A percentile compares a stretch with the other conserved stretches of the same genome.
phyloP scores from a whole-genome alignment of 2,329 filamentous ascomycete genomes.

The Penicillium sp. region DNA sequence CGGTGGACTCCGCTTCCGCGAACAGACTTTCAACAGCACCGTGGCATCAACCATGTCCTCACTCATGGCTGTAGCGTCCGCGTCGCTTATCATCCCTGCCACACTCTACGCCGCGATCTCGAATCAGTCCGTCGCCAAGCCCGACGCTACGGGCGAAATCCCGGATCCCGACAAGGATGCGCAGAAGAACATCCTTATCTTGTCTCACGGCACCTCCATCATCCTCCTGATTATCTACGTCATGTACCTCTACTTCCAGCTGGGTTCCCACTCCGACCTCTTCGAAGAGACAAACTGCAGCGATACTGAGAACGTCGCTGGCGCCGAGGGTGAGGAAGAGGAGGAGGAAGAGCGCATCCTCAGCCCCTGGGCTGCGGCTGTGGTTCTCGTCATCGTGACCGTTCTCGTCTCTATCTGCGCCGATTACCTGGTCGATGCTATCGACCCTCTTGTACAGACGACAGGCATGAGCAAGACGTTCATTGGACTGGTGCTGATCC shows the following conservation, averaged over 20 bases:
- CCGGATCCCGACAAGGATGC: constrained; percentile 22
- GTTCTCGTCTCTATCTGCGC: constrained; percentile 70
- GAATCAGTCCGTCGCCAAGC: constrained; percentile 26
- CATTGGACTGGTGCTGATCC: constrained; percentile 74
- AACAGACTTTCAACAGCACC: constrained; percentile 59
- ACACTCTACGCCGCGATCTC: constrained; percentile 67
- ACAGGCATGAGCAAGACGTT: constrained; percentile 75
- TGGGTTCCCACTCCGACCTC: constrained; percentile 68
- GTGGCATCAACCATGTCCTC: constrained; percentile 58
- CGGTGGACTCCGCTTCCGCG: constrained; percentile 66
- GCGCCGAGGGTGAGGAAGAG: constrained; percentile 38
- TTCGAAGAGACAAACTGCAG: constrained; percentile 56
- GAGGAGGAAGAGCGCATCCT: constrained; percentile 55
- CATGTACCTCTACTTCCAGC: constrained; percentile 74
- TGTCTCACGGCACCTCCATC: constrained; percentile 73
- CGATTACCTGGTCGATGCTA: constrained; percentile 73
- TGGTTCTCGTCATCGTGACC: constrained; percentile 68
- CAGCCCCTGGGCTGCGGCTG: constrained; percentile 60
- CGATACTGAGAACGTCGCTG: constrained; percentile 39
- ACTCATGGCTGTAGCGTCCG: constrained; percentile 71
- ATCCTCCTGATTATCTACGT: constrained; percentile 73
- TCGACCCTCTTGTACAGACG: constrained; percentile 67
- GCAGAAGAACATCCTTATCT: constrained; percentile 58
- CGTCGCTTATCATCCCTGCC: constrained; percentile 75
- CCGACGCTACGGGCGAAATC: background rate